Percentiles rank a stretch among this genome's conserved stretches.
These are phyloP conservation scores for Reutealis trisperma DNA, from an alignment of 345 rosid genomes.

Conservation along the genomic window DNA sequence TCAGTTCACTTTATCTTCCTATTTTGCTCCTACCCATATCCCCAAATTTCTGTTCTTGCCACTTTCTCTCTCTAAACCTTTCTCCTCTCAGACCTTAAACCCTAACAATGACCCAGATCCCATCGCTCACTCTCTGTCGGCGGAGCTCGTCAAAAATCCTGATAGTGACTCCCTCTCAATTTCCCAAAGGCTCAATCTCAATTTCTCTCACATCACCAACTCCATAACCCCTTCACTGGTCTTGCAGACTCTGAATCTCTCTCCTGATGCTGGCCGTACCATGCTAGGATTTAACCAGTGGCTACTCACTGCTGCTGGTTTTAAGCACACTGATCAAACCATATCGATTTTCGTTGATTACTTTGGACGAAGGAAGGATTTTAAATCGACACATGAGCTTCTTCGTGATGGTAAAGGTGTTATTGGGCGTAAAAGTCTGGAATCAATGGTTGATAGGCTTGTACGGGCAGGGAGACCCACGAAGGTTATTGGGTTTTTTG, in stretches of 20 bases:
- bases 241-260: conserved; percentile 58
- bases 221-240: conserved; percentile 57
- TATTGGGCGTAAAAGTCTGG: conserved; percentile 51
- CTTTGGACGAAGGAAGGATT: conserved; percentile 90
- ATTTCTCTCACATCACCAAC: conserved; percentile 65
- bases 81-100: conserved; percentile 35
- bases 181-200: conserved; percentile 62
- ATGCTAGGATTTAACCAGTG: conserved; percentile 72
- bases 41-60: conserved; percentile 23
- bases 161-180: conserved; percentile 49
- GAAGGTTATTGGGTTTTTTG: conserved; percentile 68
- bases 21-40: conserved; percentile 21
- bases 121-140: conserved; percentile 62
- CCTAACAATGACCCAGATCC: conserved; percentile 34
- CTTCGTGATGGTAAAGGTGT: conserved; percentile 51
- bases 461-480: conserved; percentile 75
- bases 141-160: conserved; percentile 56
- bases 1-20: conserved; percentile 22
- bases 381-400: conserved; percentile 74
- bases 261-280: conserved; percentile 80
- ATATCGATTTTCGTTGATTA: conserved; percentile 71
- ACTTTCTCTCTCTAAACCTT: conserved; percentile 24
- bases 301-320: conserved; percentile 47
- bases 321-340: conserved; percentile 72
- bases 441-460: conserved; percentile 63